phyloP scores from a whole-genome alignment of 257 asterid genomes.

The Salvia rosmarinus region DNA sequence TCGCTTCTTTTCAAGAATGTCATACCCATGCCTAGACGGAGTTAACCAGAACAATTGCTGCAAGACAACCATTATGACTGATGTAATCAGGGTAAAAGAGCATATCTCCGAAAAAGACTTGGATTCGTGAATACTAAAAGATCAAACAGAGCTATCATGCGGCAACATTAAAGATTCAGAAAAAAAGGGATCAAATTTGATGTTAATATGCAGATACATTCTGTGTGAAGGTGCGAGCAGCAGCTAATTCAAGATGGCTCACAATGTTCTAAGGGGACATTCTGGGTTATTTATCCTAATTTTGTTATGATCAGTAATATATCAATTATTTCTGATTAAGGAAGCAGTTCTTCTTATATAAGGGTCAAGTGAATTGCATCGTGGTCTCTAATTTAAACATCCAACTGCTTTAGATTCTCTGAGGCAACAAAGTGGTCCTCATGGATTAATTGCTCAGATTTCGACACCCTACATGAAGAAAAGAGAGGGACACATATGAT shows the following conservation, averaged over 20 bases:
- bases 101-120: background rate
- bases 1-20: conserved; percentile 15
- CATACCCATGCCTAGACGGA: conserved; percentile 7
- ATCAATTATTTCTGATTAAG: no score
- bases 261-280: background rate
- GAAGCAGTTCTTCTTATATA: background rate
- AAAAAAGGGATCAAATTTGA: background rate
- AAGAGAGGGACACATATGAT: background rate
- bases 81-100: conserved; percentile 10
- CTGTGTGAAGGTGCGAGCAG: background rate
- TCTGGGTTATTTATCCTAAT: background rate
- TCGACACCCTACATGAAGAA: background rate
- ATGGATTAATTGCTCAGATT: conserved; percentile 13
- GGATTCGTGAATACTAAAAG: conserved; percentile 14
- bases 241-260: conserved; percentile 20
- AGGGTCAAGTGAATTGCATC: conserved; percentile 1
- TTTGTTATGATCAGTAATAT: conserved; percentile 9
- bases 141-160: background rate
- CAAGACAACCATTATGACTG: conserved; percentile 16
- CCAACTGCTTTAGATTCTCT: background rate
- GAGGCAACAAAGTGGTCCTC: background rate
- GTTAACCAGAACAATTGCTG: conserved; percentile 8
- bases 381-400: background rate
- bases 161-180: conserved; percentile 3
- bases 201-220: background rate